Conservation (phyloP, 2,329 filamentous ascomycete genomes). For the Fusarium verticillioides region DNA sequence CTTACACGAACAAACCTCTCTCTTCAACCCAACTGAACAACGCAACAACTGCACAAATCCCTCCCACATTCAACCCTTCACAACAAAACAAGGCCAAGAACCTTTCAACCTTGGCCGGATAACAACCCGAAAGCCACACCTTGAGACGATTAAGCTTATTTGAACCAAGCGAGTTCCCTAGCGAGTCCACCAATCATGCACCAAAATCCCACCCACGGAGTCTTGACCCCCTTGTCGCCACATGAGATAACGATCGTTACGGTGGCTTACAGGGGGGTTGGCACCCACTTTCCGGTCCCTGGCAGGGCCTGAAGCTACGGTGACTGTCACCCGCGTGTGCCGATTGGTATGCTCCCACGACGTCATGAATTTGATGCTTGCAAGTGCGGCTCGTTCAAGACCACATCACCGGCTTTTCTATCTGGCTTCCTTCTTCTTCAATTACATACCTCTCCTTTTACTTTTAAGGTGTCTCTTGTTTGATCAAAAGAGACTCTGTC, state of each 20-base stretch:
- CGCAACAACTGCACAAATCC: background rate
- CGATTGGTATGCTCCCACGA: conserved; percentile 20
- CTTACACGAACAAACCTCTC: background rate
- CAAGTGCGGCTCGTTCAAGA: conserved; percentile 8
- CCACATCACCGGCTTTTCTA: conserved; percentile 8
- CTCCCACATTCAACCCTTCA: background rate
- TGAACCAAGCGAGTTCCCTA: background rate
- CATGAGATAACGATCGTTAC: conserved; percentile 7
- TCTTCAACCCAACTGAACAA: background rate
- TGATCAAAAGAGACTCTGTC: background rate
- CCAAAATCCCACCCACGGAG: background rate
- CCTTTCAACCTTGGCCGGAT: background rate
- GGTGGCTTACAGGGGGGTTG: background rate
- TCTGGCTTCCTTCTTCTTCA: background rate
- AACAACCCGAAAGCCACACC: conserved; percentile 23
- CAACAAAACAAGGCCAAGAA: background rate
- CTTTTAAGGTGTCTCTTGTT: background rate
- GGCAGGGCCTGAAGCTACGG: background rate
- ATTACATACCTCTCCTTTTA: background rate
- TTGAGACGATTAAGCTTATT: conserved; percentile 29
- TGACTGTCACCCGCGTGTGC: conserved; percentile 19
- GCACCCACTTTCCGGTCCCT: conserved; percentile 21
- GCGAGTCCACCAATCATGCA: conserved; percentile 10
- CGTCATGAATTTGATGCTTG: conserved; percentile 1
- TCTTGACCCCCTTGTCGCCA: conserved; percentile 2